These are phyloP conservation scores for Pleurotus giganteus DNA, from an alignment of 768 basidiomycete genomes.

Conservation along the genomic window DNA sequence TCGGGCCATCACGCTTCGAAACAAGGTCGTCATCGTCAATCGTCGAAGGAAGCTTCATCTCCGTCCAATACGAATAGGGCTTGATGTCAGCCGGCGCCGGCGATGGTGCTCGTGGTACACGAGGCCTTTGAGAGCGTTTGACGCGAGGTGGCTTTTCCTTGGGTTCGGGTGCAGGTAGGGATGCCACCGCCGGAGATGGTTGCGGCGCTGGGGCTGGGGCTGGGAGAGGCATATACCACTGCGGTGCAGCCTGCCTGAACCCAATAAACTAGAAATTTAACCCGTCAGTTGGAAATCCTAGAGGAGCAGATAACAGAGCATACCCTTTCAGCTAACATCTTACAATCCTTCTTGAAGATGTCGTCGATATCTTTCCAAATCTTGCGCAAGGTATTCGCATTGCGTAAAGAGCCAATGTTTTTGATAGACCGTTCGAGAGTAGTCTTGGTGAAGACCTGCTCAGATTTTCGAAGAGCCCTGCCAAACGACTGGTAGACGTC, in stretches of 20 bases:
- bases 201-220: neutral
- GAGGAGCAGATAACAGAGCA: no score
- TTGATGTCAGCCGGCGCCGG: neutral
- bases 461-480: neutral
- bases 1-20: neutral
- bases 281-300: neutral
- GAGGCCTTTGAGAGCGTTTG: neutral
- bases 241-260: neutral
- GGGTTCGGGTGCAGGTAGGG: neutral
- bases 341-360: neutral
- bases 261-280: neutral
- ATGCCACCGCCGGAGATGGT: neutral
- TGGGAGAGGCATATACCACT: neutral
- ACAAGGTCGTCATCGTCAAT: neutral
- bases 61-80: neutral
- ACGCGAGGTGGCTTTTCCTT: neutral
- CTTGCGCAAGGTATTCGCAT: neutral
- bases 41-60: neutral
- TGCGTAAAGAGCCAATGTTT: neutral
- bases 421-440: neutral
- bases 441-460: neutral
- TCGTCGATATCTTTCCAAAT: neutral
- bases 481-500: neutral
- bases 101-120: neutral
- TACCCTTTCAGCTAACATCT: neutral